phyloP scores from a whole-genome alignment of 1,284 basidiomycete genomes.

The Xerocomus nothofagi region DNA sequence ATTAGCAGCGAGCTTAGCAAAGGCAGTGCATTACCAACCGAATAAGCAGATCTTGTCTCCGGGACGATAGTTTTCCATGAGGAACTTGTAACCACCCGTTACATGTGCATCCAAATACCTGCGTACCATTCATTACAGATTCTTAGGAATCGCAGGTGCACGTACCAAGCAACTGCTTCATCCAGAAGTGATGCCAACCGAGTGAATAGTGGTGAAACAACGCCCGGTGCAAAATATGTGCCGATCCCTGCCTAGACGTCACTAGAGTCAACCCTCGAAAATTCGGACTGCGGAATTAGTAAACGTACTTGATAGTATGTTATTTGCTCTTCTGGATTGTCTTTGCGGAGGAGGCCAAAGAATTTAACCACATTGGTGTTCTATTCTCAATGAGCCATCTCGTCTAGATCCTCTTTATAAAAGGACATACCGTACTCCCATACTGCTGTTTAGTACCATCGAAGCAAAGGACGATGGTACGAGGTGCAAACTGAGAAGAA shows the following conservation, averaged over 20 bases:
- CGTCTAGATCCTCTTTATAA: not conserved
- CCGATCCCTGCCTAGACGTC: slow-evolving; percentile 57
- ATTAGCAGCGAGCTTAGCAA: not conserved
- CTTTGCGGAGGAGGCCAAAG: slow-evolving; percentile 61
- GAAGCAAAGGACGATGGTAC: slow-evolving; percentile 60
- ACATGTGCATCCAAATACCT: slow-evolving; percentile 66
- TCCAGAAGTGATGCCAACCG: slow-evolving; percentile 55
- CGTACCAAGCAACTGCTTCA: slow-evolving; percentile 60
- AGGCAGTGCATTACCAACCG: slow-evolving; percentile 37
- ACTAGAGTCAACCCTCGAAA: not conserved
- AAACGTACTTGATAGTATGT: slow-evolving; percentile 64
- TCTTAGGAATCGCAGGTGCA: not conserved
- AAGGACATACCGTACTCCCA: slow-evolving; percentile 34
- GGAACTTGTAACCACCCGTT: slow-evolving; percentile 60
- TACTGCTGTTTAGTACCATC: slow-evolving; percentile 61
- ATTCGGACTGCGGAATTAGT: not conserved
- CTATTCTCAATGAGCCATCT: slow-evolving; percentile 34
- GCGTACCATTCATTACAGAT: not conserved
- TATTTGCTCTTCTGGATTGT: slow-evolving; percentile 53
- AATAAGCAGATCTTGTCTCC: slow-evolving; percentile 67
- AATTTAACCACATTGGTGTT: slow-evolving; percentile 74
- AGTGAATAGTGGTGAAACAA: slow-evolving; percentile 50
- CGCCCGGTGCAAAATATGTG: slow-evolving; percentile 57
- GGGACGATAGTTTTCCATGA: slow-evolving; percentile 62
- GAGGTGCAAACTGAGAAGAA: slow-evolving; percentile 24